These are phyloP conservation scores for Candida palmyrensis DNA, from an alignment of 805 yeast genomes.

Conservation along the genomic window DNA sequence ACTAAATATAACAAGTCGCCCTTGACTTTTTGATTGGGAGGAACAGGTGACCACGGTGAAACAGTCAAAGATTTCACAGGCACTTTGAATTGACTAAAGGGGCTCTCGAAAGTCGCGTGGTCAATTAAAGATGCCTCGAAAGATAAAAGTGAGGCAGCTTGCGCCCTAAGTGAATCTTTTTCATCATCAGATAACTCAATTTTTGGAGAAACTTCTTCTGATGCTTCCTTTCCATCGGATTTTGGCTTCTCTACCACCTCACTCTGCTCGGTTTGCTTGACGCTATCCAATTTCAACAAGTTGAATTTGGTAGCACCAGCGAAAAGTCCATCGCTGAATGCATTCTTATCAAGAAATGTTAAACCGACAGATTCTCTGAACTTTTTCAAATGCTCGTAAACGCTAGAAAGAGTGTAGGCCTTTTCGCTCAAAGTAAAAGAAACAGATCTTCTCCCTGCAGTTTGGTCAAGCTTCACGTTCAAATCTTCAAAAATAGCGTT, in stretches of 20 bases:
- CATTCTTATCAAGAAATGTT: conserved; percentile 39
- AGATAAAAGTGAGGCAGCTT: conserved; percentile 6
- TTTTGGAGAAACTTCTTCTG: conserved; percentile 5
- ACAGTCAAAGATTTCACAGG: conserved; percentile 55
- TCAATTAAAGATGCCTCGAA: conserved; percentile 9
- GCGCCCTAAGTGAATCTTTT: conserved; percentile 13
- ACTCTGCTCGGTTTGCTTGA: conserved; percentile 13
- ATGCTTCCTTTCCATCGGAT: conserved; percentile 9
- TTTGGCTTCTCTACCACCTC: conserved; percentile 11
- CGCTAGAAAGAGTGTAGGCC: conserved; percentile 56
- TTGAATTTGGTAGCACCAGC: conserved; percentile 50
- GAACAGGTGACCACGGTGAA: conserved; percentile 86
- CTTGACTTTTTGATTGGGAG: conserved; percentile 50
- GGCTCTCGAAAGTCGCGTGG: conserved; percentile 25
- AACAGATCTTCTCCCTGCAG: conserved; percentile 23
- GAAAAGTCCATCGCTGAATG: conserved; percentile 35
- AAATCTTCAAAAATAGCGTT: conserved; percentile 16
- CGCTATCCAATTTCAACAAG: conserved; percentile 33
- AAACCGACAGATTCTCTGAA: conserved; percentile 60
- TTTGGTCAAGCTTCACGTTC: conserved; percentile 11
- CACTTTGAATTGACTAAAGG: conserved; percentile 25
- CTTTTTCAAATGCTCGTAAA: conserved; percentile 57
- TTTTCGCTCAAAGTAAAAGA: conserved; percentile 44
- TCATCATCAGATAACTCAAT: conserved; percentile 24
- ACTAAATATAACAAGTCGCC: conserved; percentile 82